phyloP scores from a whole-genome alignment of 2,329 filamentous ascomycete species.

The Clathrospora elynae region DNA sequence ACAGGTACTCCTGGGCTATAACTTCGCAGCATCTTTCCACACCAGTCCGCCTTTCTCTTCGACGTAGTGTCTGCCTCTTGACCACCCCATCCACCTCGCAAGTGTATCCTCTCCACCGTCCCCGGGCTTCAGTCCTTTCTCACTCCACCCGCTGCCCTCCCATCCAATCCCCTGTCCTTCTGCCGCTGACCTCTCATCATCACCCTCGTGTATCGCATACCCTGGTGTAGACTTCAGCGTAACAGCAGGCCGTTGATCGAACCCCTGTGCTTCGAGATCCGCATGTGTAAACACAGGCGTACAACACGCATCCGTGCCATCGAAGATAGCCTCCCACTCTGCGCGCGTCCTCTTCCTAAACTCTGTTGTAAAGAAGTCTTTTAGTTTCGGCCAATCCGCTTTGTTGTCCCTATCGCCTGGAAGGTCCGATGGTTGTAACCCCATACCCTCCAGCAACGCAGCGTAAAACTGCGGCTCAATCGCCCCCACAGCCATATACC shows the following conservation, averaged over 20 bases:
- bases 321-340: conserved; percentile 87
- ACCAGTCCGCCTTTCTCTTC: conserved; percentile 48
- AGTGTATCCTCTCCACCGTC: conserved; percentile 74
- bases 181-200: conserved; percentile 47
- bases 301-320: conserved; percentile 89
- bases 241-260: conserved; percentile 73
- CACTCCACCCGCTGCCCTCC: conserved; percentile 70
- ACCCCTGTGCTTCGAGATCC: conserved; percentile 69
- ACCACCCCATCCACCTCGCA: conserved; percentile 77
- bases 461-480: conserved; percentile 86
- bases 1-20: conserved; percentile 18
- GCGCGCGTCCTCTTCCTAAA: conserved; percentile 73
- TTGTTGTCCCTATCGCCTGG: conserved; percentile 62
- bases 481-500: conserved; percentile 84
- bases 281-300: conserved; percentile 80
- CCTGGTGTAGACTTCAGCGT: conserved; percentile 72
- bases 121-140: conserved; percentile 65
- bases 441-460: conserved; percentile 69
- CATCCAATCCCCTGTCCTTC: conserved; percentile 69
- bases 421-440: conserved; percentile 56
- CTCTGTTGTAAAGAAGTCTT: conserved; percentile 61
- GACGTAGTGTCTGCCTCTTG: conserved; percentile 71
- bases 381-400: conserved; percentile 70
- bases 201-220: conserved; percentile 62
- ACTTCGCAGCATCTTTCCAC: conserved; percentile 53